Evolutionary conservation across 2,329 filamentous ascomycete species (phyloP).

Genomic region (Colletotrichum endophyticum): DNA sequence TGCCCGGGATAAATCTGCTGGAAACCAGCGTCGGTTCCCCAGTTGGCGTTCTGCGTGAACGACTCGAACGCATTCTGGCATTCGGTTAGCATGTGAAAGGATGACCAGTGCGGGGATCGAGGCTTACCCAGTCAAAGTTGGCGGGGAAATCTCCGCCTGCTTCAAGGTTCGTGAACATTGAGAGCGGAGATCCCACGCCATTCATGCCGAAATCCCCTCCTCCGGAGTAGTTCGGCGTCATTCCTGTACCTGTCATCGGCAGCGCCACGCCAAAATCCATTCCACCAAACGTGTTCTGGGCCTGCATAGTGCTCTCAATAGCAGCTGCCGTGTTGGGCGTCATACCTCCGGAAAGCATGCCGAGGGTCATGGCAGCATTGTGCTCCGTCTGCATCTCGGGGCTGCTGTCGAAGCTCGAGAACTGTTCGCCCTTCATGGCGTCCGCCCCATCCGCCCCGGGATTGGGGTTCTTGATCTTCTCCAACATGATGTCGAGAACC

Average conservation of each 20-base stretch:
- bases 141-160: constrained; percentile 43
- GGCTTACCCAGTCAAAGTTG: constrained; percentile 65
- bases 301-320: constrained; percentile 35
- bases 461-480: constrained; percentile 69
- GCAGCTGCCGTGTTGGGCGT: constrained; percentile 32
- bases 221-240: constrained; percentile 40
- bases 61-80: constrained; percentile 61
- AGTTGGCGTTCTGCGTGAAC: constrained; percentile 60
- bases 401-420: constrained; percentile 25
- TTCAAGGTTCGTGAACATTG: constrained; percentile 54
- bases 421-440: constrained; percentile 26
- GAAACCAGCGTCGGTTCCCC: constrained; percentile 57
- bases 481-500: constrained; percentile 82
- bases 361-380: constrained; percentile 44
- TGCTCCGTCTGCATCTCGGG: constrained; percentile 39
- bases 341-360: constrained; percentile 45
- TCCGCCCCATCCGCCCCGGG: neutral
- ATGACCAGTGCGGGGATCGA: neutral
- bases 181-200: constrained; percentile 50
- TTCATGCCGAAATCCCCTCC: constrained; percentile 36
- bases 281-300: constrained; percentile 46
- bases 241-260: constrained; percentile 31
- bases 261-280: constrained; percentile 47
- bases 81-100: constrained; percentile 25
- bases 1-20: constrained; percentile 42